A percentile compares a stretch with the other conserved stretches of the same genome.
phyloP scores from a whole-genome alignment of 1,139 yeast species.

The Geotrichum siamense region DNA sequence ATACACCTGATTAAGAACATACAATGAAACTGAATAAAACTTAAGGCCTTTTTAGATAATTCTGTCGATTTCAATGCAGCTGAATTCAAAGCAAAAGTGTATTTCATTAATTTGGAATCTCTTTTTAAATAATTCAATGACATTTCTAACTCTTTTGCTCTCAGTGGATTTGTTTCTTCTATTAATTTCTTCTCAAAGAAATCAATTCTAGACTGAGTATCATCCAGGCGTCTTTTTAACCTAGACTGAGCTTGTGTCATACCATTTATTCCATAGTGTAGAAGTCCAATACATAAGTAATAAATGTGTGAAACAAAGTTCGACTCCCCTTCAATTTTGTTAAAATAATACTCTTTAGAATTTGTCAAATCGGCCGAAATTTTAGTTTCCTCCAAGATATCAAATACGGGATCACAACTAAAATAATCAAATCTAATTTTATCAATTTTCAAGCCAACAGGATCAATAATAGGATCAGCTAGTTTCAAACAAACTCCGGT shows the following conservation, averaged over 20 bases:
- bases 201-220: slow-evolving; percentile 46
- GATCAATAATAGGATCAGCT: slow-evolving; percentile 77
- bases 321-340: slow-evolving; percentile 30
- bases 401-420: slow-evolving; percentile 43
- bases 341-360: slow-evolving; percentile 48
- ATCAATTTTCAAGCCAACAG: slow-evolving; percentile 51
- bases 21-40: slow-evolving; percentile 68
- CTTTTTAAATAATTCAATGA: slow-evolving; percentile 41
- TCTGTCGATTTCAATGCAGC: slow-evolving; percentile 52
- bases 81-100: slow-evolving; percentile 42
- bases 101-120: slow-evolving; percentile 38
- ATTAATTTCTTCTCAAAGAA: slow-evolving; percentile 34
- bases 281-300: slow-evolving; percentile 65
- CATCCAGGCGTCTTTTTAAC: slow-evolving; percentile 46
- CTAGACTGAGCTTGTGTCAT: slow-evolving; percentile 52
- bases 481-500: slow-evolving; percentile 59
- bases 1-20: slow-evolving; percentile 63
- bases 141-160: slow-evolving; percentile 22
- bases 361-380: slow-evolving; percentile 69
- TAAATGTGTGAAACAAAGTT: slow-evolving; percentile 89
- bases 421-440: slow-evolving; percentile 69
- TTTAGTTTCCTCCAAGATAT: slow-evolving; percentile 74
- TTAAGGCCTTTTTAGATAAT: slow-evolving; percentile 61
- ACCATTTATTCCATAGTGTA: slow-evolving; percentile 90
- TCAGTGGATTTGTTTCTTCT: slow-evolving; percentile 25